A percentile compares a stretch with the other conserved stretches of the same genome.
Conservation (phyloP, 352 stramenopile genomes). For the Phytophthora fragariae region DNA sequence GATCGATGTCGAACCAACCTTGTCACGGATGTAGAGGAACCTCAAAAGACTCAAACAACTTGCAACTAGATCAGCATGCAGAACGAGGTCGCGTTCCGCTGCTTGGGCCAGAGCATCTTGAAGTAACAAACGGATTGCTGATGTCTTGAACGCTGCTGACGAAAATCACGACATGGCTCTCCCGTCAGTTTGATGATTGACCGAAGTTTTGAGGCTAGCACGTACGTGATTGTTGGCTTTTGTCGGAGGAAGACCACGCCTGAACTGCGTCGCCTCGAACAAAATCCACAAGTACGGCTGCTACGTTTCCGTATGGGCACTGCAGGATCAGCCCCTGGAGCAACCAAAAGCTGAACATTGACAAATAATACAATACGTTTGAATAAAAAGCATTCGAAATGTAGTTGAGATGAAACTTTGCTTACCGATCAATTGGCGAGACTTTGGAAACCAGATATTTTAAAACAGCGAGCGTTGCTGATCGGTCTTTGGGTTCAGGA, state of each 20-base stretch:
- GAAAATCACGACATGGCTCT: constrained; percentile 6
- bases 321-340: constrained; percentile 49
- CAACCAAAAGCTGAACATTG: constrained; percentile 54
- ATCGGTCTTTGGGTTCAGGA: constrained; percentile 49
- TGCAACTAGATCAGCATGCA: constrained; percentile 68
- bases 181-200: not conserved
- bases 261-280: constrained; percentile 56
- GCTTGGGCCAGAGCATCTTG: constrained; percentile 46
- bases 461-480: constrained; percentile 45
- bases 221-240: constrained; percentile 38
- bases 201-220: not conserved
- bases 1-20: constrained; percentile 41
- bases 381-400: not conserved
- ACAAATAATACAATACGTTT: not conserved
- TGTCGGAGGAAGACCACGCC: constrained; percentile 43
- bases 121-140: constrained; percentile 42
- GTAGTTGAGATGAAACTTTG: not conserved
- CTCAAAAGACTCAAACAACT: constrained; percentile 73
- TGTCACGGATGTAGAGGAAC: constrained; percentile 73
- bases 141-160: constrained; percentile 36
- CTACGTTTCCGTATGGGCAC: constrained; percentile 81
- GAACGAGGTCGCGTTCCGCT: constrained; percentile 64
- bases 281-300: constrained; percentile 69
- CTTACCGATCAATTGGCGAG: constrained; percentile 45
- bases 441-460: constrained; percentile 51